phyloP scores from a whole-genome alignment of 2,329 filamentous ascomycete genomes.

The Teratosphaeriaceae sp. region DNA sequence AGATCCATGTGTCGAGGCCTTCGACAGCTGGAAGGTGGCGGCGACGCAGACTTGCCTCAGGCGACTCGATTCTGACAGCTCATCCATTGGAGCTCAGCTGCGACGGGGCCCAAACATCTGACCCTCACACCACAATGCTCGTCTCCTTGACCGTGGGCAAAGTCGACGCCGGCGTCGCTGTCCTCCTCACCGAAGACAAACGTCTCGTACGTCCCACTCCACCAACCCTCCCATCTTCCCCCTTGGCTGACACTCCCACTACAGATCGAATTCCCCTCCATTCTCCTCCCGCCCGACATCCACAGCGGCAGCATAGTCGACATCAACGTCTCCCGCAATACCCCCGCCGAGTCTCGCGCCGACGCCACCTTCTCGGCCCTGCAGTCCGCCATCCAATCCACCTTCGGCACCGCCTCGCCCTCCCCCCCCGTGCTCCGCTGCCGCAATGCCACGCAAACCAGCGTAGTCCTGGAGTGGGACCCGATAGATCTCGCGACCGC shows the following conservation, averaged over 20 bases:
- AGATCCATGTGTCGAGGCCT: not conserved
- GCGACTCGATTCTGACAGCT: not conserved
- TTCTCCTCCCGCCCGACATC: slow-evolving; percentile 91
- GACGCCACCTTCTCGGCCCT: slow-evolving; percentile 72
- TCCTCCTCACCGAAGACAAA: slow-evolving; percentile 94
- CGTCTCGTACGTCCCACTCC: slow-evolving; percentile 62
- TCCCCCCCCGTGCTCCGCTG: slow-evolving; percentile 74
- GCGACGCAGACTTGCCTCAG: not conserved
- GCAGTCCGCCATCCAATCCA: slow-evolving; percentile 80
- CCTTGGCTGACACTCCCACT: slow-evolving; percentile 4
- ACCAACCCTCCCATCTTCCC: not conserved
- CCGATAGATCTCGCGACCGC: slow-evolving; percentile 88
- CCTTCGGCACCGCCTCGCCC: slow-evolving; percentile 78
- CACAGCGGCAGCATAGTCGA: slow-evolving; percentile 95
- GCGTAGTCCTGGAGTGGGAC: slow-evolving; percentile 96
- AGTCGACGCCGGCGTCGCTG: slow-evolving; percentile 96
- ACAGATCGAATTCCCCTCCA: slow-evolving; percentile 97
- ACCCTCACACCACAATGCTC: slow-evolving; percentile 56
- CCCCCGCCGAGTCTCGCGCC: slow-evolving; percentile 65
- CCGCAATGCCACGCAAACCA: slow-evolving; percentile 97
- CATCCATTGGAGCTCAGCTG: not conserved
- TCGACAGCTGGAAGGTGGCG: too few species aligned
- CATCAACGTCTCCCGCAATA: slow-evolving; percentile 88
- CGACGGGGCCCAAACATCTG: not conserved
- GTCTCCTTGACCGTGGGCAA: slow-evolving; percentile 98